Conservation (phyloP, 495 filamentous ascomycete genomes). For the Endocarpon pusillum region DNA sequence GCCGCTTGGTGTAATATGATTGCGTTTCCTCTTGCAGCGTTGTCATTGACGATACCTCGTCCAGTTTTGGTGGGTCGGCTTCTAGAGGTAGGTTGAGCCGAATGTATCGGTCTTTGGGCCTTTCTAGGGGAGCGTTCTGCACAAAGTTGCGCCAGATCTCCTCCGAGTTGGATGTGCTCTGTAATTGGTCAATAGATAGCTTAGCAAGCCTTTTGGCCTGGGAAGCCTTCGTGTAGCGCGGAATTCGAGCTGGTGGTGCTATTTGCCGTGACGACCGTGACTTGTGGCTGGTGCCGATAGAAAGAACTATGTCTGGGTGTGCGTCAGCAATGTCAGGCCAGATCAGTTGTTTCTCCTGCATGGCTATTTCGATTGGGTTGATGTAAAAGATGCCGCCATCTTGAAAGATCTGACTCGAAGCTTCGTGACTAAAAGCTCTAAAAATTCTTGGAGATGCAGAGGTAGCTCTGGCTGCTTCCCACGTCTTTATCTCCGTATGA, state of each 20-base stretch:
- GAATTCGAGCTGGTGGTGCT: neutral
- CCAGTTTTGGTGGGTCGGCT: conserved; percentile 5
- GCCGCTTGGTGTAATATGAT: neutral
- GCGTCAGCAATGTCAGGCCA: conserved; percentile 1
- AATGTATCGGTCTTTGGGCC: conserved; percentile 3
- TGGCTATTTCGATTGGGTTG: neutral
- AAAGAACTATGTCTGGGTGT: conserved; percentile 4
- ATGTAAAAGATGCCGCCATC: neutral
- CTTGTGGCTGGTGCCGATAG: conserved; percentile 4
- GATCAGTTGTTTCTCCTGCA: neutral
- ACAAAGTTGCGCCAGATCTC: conserved; percentile 6
- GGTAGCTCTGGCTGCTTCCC: conserved; percentile 35
- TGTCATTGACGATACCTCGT: conserved; percentile 5
- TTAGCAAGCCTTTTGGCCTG: conserved; percentile 3
- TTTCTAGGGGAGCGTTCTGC: neutral
- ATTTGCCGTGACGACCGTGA: neutral
- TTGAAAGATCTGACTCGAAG: neutral
- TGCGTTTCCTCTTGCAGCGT: conserved; percentile 1
- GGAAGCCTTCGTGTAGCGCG: neutral
- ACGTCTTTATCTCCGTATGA: conserved; percentile 24
- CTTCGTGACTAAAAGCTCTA: conserved; percentile 8
- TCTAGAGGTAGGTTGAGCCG: conserved; percentile 7
- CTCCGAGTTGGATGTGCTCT: conserved; percentile 7
- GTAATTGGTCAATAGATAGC: conserved; percentile 7
- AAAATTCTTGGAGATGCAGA: conserved; percentile 29